phyloP scores from a whole-genome alignment of 2,329 filamentous ascomycete genomes.

The Fonsecaea monophora region DNA sequence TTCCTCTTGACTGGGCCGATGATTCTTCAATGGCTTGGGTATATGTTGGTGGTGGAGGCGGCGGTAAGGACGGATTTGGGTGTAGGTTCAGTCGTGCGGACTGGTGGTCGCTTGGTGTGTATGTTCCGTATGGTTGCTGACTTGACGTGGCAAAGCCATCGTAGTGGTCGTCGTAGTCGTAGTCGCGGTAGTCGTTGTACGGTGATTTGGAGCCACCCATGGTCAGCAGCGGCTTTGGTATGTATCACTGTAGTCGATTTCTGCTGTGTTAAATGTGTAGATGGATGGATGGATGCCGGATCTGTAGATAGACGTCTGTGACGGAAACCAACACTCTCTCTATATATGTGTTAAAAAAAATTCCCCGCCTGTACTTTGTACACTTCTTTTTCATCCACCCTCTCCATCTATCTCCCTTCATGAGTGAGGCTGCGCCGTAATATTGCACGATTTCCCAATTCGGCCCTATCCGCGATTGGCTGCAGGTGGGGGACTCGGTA shows the following conservation, averaged over 20 bases:
- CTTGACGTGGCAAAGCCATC: background rate
- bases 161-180: background rate
- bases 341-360: too few relatives aligned
- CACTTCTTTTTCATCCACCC: too few relatives aligned
- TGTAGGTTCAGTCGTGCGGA: background rate
- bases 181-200: background rate
- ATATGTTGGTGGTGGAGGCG: background rate
- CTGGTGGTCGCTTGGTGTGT: background rate
- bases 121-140: background rate
- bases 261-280: too few relatives aligned
- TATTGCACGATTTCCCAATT: background rate
- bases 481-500: too few relatives aligned
- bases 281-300: too few relatives aligned
- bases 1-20: background rate
- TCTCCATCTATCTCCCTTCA: too few relatives aligned
- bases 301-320: background rate
- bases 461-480: background rate
- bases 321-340: too few relatives aligned
- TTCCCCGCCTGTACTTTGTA: too few relatives aligned
- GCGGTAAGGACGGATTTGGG: background rate
- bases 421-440: too few relatives aligned
- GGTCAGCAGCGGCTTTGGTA: too few relatives aligned
- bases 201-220: too few relatives aligned
- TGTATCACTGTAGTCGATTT: too few relatives aligned
- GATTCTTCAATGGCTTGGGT: background rate